Evolutionary conservation across 2,329 filamentous ascomycete genomes (phyloP).

Genomic region (Colletotrichum sp.): DNA sequence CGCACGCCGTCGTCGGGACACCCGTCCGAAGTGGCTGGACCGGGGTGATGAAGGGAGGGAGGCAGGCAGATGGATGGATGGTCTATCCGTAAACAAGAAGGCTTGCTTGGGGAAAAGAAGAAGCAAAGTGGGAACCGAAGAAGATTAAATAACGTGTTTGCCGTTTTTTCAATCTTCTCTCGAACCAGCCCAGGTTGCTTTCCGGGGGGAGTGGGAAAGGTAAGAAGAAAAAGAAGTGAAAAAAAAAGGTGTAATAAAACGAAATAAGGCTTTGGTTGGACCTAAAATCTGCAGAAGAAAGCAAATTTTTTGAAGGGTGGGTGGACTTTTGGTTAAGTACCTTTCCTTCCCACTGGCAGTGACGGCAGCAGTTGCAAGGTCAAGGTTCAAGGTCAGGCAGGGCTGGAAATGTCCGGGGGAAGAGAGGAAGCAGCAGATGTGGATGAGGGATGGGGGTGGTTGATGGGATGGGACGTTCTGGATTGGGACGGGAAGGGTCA

Average conservation of each 20-base stretch:
- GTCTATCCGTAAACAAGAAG: background rate
- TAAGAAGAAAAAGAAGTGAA: background rate
- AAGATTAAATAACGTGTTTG: conserved; percentile 3
- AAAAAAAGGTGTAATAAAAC: background rate
- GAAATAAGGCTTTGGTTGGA: background rate
- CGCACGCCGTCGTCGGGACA: conserved; percentile 13
- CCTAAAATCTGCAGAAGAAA: conserved; percentile 13
- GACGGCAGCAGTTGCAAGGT: background rate
- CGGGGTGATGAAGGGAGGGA: background rate
- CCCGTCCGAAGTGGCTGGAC: conserved; percentile 7
- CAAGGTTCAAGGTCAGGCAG: background rate
- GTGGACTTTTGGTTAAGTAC: conserved; percentile 23
- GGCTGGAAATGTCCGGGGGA: background rate
- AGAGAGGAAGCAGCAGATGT: background rate
- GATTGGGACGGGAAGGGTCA: background rate
- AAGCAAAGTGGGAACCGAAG: background rate
- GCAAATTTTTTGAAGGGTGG: conserved; percentile 1
- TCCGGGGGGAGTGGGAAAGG: conserved; percentile 5
- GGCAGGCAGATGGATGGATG: background rate
- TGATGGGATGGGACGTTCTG: background rate
- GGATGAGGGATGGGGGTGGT: background rate
- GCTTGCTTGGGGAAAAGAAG: background rate
- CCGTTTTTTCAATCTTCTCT: background rate
- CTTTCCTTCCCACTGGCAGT: background rate
- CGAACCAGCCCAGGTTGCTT: background rate